A percentile compares a stretch with the other conserved stretches of the same genome.
These are phyloP conservation scores for Terfezia boudieri DNA, from an alignment of 495 filamentous ascomycete genomes.

Conservation along the genomic window DNA sequence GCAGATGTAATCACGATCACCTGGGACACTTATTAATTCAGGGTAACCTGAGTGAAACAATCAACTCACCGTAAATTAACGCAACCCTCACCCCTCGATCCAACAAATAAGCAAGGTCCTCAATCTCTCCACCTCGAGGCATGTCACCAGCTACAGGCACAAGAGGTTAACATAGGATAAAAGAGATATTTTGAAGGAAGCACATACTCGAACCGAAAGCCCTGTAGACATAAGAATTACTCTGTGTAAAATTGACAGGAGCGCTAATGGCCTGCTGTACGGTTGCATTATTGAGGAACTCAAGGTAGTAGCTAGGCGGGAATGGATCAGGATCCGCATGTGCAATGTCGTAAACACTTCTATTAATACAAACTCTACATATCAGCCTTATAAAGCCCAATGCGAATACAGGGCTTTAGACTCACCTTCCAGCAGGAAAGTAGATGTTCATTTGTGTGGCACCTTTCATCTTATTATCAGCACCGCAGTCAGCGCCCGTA, in stretches of 20 bases:
- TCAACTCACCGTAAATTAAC: slow-evolving; percentile 42
- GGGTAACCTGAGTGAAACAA: neutral
- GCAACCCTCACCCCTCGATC: slow-evolving; percentile 40
- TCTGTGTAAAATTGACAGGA: slow-evolving; percentile 42
- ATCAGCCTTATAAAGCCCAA: too few species aligned
- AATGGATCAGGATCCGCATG: slow-evolving; percentile 33
- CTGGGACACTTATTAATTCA: neutral
- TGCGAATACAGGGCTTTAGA: neutral
- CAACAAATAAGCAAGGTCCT: slow-evolving; percentile 31
- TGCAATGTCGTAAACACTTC: slow-evolving; percentile 44
- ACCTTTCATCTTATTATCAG: too few species aligned
- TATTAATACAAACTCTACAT: neutral
- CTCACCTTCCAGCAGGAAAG: neutral
- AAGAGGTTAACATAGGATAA: neutral
- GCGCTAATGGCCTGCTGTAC: slow-evolving; percentile 44
- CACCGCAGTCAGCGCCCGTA: too few species aligned
- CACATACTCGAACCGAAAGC: slow-evolving; percentile 29
- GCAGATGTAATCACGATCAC: slow-evolving; percentile 40
- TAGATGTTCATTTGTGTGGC: neutral
- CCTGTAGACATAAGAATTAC: slow-evolving; percentile 24
- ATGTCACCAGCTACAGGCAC: slow-evolving; percentile 19
- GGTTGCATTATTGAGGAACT: slow-evolving; percentile 38
- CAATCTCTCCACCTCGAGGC: slow-evolving; percentile 27
- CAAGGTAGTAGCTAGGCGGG: slow-evolving; percentile 37
- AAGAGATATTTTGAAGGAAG: slow-evolving; percentile 22